Conservation (phyloP, 2,329 filamentous ascomycete genomes). For the Apiospora aurea region DNA sequence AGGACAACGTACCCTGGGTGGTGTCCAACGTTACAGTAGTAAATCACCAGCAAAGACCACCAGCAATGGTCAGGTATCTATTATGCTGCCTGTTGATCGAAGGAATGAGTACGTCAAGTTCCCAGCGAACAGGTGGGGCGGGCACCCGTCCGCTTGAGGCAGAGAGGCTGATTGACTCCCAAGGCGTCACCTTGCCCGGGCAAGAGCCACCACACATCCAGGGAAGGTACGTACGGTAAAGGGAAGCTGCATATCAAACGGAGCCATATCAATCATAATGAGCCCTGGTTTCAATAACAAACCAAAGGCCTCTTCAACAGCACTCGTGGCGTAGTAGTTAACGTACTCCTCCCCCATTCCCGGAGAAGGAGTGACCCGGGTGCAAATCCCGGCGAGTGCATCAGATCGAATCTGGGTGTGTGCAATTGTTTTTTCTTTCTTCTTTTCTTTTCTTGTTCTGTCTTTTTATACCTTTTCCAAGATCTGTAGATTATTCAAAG, state of each 20-base stretch:
- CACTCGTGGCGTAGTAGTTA: constrained; percentile 41
- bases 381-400: constrained; percentile 40
- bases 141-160: background rate
- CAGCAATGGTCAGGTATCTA: background rate
- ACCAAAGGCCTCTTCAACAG: background rate
- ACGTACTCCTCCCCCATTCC: constrained; percentile 38
- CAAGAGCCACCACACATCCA: background rate
- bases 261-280: constrained; percentile 23
- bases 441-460: background rate
- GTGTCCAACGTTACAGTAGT: background rate
- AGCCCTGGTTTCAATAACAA: background rate
- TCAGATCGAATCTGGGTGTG: constrained; percentile 4
- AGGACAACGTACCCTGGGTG: background rate
- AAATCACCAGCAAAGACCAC: background rate
- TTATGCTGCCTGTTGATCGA: too few relatives aligned
- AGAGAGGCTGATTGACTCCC: background rate
- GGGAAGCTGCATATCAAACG: constrained; percentile 25
- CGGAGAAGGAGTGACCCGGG: constrained; percentile 38
- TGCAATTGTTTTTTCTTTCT: background rate
- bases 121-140: background rate
- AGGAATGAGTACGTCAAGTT: background rate
- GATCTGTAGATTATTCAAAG: background rate
- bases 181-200: background rate
- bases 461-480: background rate
- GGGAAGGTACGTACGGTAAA: background rate